Base-by-base conservation (phyloP, 305 asterid species). In the Vinca major region DNA sequence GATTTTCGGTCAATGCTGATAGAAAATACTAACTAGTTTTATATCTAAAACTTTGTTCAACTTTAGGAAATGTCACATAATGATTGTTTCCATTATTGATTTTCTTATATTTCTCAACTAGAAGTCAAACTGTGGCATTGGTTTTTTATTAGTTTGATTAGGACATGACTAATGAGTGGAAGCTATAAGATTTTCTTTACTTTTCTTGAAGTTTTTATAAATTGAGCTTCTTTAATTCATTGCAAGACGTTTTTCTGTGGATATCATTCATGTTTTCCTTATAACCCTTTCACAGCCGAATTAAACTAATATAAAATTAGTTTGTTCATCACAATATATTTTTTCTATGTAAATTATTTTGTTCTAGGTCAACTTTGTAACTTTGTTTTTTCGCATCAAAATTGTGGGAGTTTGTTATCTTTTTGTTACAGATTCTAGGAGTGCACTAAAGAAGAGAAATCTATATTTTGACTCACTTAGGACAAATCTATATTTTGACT, bases 121-220 rank as follows among this genome's bases (percentile, higher is more conserved):
- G 45, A 48, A 63, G 75, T 72, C 75, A 72, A 65, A 11, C 43
- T 54, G 71, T 72, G 49, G 66, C 50, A 33, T 37, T 65, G 41
- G 65, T 55, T 55, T 54, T 56, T 36, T 47, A 39, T 45, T 33
- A n/a, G 49, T 12, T 37, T 72, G 71, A 65, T 37, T 56, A 58
- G 61, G 71, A 65, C 71, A 17, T 37, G 58, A 45, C 52, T 5
- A 55, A 43, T 63, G 45, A 16, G 36, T 64, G 71, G 71, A 71
- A 10, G n/a, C 69, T 36, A 2, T 55, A 20, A 45, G 1, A 4
- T 33, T 68, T 58, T 57, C 4, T 69, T 69, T 13, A 2, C 47
- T 41, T 16, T 20, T 45, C 17, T 54, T 64, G 58, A 47, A 33
- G 43, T 71, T 47, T 40, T 11, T 19, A 13, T 71, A 5, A 58